A percentile compares a stretch with the other conserved stretches of the same genome.
phyloP scores from a whole-genome alignment of 2,329 filamentous ascomycete species.

The Phaeoacremonium minimum region DNA sequence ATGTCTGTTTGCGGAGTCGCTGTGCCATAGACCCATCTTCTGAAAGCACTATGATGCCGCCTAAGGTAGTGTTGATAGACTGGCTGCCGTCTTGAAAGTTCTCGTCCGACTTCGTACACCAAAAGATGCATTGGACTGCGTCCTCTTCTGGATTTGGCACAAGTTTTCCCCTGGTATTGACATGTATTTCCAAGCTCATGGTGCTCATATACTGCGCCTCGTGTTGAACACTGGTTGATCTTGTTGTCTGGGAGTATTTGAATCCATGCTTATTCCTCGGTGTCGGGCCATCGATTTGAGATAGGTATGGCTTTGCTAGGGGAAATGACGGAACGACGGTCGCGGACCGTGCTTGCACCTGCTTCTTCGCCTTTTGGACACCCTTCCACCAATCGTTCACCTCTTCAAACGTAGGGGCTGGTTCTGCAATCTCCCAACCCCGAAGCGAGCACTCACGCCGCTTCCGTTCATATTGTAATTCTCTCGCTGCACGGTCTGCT shows the following conservation, averaged over 20 bases:
- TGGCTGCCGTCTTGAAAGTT: slow-evolving; percentile 43
- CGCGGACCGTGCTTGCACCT: too few relatives aligned
- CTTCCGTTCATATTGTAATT: slow-evolving; percentile 44
- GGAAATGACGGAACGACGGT: too few relatives aligned
- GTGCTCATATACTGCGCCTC: slow-evolving; percentile 93
- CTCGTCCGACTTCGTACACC: slow-evolving; percentile 79
- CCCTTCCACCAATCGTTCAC: slow-evolving; percentile 66
- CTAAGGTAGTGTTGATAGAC: slow-evolving; percentile 44
- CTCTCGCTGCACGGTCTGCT: slow-evolving; percentile 46
- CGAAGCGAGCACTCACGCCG: slow-evolving; percentile 56
- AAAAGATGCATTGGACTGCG: slow-evolving; percentile 83
- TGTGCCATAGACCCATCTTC: slow-evolving; percentile 53
- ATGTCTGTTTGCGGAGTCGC: slow-evolving; percentile 57
- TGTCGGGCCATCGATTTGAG: slow-evolving; percentile 86
- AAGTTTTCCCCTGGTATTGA: slow-evolving; percentile 77
- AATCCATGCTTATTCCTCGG: slow-evolving; percentile 78
- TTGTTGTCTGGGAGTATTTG: slow-evolving; percentile 76
- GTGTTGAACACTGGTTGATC: slow-evolving; percentile 72
- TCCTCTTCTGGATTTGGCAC: slow-evolving; percentile 89
- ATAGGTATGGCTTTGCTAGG: too few relatives aligned
- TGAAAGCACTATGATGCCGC: slow-evolving; percentile 71
- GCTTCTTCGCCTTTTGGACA: too few relatives aligned
- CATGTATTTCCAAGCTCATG: slow-evolving; percentile 90
- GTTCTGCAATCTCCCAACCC: slow-evolving; percentile 71
- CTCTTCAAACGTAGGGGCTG: slow-evolving; percentile 66